Base-by-base conservation (phyloP, 2,329 filamentous ascomycete species). In the Fusarium stilboides region DNA sequence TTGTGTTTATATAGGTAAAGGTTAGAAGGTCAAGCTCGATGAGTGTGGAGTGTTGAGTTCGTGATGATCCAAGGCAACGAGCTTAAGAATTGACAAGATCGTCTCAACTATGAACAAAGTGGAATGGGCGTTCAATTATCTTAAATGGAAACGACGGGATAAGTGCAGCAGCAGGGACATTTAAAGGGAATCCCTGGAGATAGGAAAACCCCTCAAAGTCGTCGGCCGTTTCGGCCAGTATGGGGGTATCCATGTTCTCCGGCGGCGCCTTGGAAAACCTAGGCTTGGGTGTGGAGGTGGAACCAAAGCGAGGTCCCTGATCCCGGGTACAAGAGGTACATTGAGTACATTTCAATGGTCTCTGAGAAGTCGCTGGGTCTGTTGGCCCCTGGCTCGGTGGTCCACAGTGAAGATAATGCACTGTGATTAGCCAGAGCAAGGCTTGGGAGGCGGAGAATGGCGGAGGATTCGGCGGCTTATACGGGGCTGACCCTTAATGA, bases 151-250 rank as follows among this genome's bases (percentile, higher is more conserved):
- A 52, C 50, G 33, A 54, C 31, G 20, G 61, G 39, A 54, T 22
- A 54, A 46, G 61, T 53, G 68, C 68, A 71, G 68, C 40, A 52
- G 53, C 64, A 49, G 20, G 63, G 51, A 50, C 63, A 59, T 71
- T 68, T 66, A 73, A 71, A 70, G 42, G 42, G 50, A 71, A 62
- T 62, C 62, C 62, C 47, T 60, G 56, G 63, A 74, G 39, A 69
- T 69, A 68, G 62, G 64, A 69, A 71, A 75, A 75, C 73, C 73
- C 73, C 73, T 75, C 73, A 75, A 64, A 65, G 61, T 43, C 61
- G 51, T 60, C 62, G 69, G 67, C 52, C 60, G 72, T 69, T 74
- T 74, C 54, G 72, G 55, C 67, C 57, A 65, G 57, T 56, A 61
- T 57, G 57, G 63, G 66, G 69, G 53, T 43, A 60, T 57, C 64